A percentile compares a stretch with the other conserved stretches of the same genome.
phyloP scores from a whole-genome alignment of 805 yeast species.

The Danielia oregonensis region DNA sequence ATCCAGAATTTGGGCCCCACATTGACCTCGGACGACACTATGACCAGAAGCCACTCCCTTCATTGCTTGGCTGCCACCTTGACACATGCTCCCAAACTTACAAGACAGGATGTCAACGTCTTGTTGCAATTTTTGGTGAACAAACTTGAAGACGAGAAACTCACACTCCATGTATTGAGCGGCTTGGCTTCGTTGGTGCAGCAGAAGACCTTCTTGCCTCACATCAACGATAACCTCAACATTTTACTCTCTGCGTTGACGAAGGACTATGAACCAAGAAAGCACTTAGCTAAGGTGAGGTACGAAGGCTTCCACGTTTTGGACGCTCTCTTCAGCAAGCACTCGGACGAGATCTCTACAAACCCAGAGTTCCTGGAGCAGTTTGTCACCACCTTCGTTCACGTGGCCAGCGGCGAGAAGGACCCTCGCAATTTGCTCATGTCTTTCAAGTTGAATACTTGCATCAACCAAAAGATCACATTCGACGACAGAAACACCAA shows the following conservation, averaged over 20 bases:
- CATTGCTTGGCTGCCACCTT: conserved; percentile 40
- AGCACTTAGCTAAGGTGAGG: conserved; percentile 60
- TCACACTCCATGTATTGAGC: conserved; percentile 47
- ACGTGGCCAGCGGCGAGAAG: conserved; percentile 81
- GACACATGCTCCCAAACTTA: conserved; percentile 16
- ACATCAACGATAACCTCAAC: conserved; percentile 26
- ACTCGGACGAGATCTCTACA: conserved; percentile 17
- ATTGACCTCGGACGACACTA: conserved; percentile 56
- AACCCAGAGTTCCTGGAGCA: conserved; percentile 27
- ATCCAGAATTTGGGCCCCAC: conserved; percentile 58
- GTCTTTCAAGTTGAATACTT: conserved; percentile 57
- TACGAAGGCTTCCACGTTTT: conserved; percentile 54
- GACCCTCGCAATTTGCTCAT: conserved; percentile 84
- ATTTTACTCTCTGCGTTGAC: conserved; percentile 29
- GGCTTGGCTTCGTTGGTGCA: conserved; percentile 51
- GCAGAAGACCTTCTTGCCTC: conserved; percentile 46
- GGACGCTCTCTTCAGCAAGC: conserved; percentile 27
- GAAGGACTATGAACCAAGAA: conserved; percentile 47
- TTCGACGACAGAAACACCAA: conserved; percentile 20
- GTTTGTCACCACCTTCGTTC: conserved; percentile 56
- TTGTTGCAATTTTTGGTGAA: conserved; percentile 56
- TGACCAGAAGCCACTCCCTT: conserved; percentile 45
- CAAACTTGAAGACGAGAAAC: conserved; percentile 62
- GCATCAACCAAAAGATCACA: conserved; percentile 39
- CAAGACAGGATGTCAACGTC: conserved; percentile 48